phyloP scores from a whole-genome alignment of 805 yeast species.

The Schizosaccharomyces osmophilus region DNA sequence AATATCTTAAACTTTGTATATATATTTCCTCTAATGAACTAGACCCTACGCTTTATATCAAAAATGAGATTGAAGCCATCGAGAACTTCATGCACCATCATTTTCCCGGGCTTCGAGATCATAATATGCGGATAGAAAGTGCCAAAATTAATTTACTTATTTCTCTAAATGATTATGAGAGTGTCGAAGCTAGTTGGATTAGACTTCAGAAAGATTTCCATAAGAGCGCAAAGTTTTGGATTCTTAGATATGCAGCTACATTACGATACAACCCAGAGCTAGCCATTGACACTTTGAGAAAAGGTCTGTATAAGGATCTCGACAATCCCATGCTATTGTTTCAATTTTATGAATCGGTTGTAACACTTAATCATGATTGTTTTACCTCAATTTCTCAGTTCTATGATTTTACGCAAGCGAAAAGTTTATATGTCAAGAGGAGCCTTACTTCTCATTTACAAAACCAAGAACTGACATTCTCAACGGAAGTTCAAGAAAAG shows the following conservation, averaged over 20 bases:
- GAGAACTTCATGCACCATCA: not conserved
- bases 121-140: constrained; percentile 3
- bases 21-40: constrained; percentile 3
- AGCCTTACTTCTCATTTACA: not conserved
- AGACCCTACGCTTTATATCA: not conserved
- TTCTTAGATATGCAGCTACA: not conserved
- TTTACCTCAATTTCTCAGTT: not conserved
- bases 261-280: not conserved
- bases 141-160: not conserved
- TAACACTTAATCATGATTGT: not conserved
- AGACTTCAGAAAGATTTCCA: not conserved
- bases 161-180: not conserved
- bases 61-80: not conserved
- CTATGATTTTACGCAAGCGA: not conserved
- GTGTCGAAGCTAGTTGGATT: not conserved
- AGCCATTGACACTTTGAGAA: not conserved
- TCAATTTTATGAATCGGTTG: not conserved
- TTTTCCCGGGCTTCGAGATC: constrained; percentile 3
- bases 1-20: constrained; percentile 5
- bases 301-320: not conserved
- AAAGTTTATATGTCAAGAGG: not conserved
- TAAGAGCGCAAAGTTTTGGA: not conserved
- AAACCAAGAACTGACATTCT: not conserved
- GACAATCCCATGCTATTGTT: not conserved
- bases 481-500: too few relatives aligned